Evolutionary conservation across 305 asterid genomes (phyloP), one percentile per base, ranked within the genome.

Genomic region (Fraxinus paxiana): DNA sequence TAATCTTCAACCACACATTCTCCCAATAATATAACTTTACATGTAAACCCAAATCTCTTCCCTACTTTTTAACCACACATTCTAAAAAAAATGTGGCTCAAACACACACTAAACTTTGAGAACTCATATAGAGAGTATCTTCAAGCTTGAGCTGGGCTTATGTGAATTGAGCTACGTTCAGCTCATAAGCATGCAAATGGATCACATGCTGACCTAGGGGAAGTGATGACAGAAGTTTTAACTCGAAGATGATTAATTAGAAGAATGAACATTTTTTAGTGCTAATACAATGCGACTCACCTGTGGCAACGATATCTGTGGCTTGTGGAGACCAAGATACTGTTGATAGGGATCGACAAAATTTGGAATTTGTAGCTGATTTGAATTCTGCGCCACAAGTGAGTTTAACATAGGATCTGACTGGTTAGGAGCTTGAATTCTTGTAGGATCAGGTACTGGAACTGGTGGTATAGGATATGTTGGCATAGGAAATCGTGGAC

Each of bases 401-500:
- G 90, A 61, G 79, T 82, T 84, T 76, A 73, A 63, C 85, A 82
- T 69, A 51, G 86, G 85, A 81, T 87, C 91, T 46, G 79, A 28
- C 33, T 81, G 84, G 80, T 80, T 86, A 56, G 90, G 41, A 1
- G 84, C 80, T 79, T 84, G 92, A 33, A 83, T 71, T 80, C 93
- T 81, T 12, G 91, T 59, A 26, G 87, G 82, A 77, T 84, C 89
- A 24, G 88, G 54, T 18, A 87, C 63, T 12, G 86, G 87, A 78
- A 86, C 79, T 37, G 83, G 84, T 79, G 85, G 88, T 89, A 85
- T 79, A 46, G 93, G 90, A 87, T 81, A 94, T 46, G 91, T 84
- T 79, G 85, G 88, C 89, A 85, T 80, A 54, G 92, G 91, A 87
- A 81, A 94, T 46, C 88, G 80, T 30, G 90, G 90, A 54, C 89